Conservation (phyloP, 306 rosid genomes). For the Canavalia gladiata region DNA sequence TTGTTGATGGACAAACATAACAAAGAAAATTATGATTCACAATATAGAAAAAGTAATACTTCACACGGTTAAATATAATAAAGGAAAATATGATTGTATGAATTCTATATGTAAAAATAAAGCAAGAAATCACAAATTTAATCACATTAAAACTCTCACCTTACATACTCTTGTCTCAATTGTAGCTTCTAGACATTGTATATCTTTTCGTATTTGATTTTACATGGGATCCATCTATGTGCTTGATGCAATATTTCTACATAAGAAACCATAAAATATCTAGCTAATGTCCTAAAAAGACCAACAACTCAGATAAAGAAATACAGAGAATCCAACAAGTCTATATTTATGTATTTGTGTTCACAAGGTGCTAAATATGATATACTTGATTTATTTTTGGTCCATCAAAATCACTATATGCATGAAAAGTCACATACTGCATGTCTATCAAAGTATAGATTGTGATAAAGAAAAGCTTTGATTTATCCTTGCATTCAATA, state of each 20-base stretch:
- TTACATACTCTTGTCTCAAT: slow-evolving; percentile 93
- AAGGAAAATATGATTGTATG: neutral
- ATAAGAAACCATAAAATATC: slow-evolving; percentile 46
- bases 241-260: slow-evolving; percentile 92
- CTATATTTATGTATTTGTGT: neutral
- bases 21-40: slow-evolving; percentile 28
- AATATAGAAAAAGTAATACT: neutral
- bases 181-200: slow-evolving; percentile 95
- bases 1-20: too few relatives aligned
- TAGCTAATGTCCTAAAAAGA: slow-evolving; percentile 38
- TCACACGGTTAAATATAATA: neutral
- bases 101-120: slow-evolving; percentile 9
- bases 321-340: slow-evolving; percentile 19
- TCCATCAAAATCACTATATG: slow-evolving; percentile 83
- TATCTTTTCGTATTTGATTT: slow-evolving; percentile 95
- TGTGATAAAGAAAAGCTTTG: slow-evolving; percentile 90
- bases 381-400: slow-evolving; percentile 90
- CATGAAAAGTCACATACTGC: slow-evolving; percentile 95
- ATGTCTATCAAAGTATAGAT: slow-evolving; percentile 97
- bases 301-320: slow-evolving; percentile 23
- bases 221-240: slow-evolving; percentile 94
- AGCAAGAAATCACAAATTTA: slow-evolving; percentile 29
- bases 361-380: slow-evolving; percentile 16
- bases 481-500: slow-evolving; percentile 79
- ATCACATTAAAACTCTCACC: slow-evolving; percentile 52